Evolutionary conservation across 768 basidiomycete species (phyloP).

Genomic region (Tulasnella sp.): DNA sequence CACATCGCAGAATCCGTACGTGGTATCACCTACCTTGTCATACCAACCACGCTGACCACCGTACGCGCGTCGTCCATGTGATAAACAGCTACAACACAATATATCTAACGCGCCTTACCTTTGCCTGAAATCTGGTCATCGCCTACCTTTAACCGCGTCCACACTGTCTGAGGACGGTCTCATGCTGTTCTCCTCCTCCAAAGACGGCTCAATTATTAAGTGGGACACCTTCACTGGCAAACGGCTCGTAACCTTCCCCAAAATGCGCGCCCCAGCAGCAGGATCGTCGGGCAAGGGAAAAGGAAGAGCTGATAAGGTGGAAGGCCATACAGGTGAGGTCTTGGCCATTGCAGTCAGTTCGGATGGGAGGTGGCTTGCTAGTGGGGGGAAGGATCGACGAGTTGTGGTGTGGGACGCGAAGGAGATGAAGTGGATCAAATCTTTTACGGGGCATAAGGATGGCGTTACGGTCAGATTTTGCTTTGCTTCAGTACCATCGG

Average conservation of each 20-base stretch:
- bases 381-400: constrained; percentile 73
- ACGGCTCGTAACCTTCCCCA: constrained; percentile 48
- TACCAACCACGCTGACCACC: neutral
- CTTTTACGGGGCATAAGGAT: constrained; percentile 70
- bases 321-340: constrained; percentile 83
- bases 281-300: constrained; percentile 37
- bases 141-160: constrained; percentile 72
- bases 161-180: constrained; percentile 61
- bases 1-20: constrained; percentile 63
- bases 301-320: constrained; percentile 38
- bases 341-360: constrained; percentile 71
- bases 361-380: constrained; percentile 77
- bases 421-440: constrained; percentile 64
- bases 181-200: constrained; percentile 79
- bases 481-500: constrained; percentile 25
- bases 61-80: constrained; percentile 2
- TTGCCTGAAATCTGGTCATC: constrained; percentile 56
- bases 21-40: neutral
- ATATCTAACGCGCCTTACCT: constrained; percentile 39
- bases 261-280: constrained; percentile 35
- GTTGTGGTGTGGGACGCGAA: constrained; percentile 81
- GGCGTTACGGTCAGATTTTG: constrained; percentile 49
- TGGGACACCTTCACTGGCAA: constrained; percentile 66
- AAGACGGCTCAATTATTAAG: constrained; percentile 82
- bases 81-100: constrained; percentile 10